Percentiles rank a stretch among this genome's conserved stretches.
Conservation (phyloP, 345 rosid species). For the Citrus maxima region DNA sequence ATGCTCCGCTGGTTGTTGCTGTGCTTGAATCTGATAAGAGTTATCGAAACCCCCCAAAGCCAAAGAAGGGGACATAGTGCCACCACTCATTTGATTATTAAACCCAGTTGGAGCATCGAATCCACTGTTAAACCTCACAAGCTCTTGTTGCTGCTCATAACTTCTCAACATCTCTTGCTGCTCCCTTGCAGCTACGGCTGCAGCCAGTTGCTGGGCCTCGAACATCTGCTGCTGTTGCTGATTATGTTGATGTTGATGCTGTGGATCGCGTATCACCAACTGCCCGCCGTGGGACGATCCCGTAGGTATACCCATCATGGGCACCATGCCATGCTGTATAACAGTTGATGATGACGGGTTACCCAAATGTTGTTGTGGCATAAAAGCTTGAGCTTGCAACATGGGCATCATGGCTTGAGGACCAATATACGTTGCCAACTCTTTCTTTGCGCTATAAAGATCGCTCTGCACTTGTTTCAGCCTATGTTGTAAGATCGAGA, state of each 20-base stretch:
- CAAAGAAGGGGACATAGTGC: conserved; percentile 46
- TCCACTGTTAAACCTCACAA: conserved; percentile 36
- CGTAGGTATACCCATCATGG: conserved; percentile 50
- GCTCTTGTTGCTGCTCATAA: conserved; percentile 49
- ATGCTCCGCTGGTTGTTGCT: conserved; percentile 23
- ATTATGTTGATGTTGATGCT: conserved; percentile 31
- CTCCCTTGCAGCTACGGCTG: conserved; percentile 55
- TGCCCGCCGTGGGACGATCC: conserved; percentile 25
- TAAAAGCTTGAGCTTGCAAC: conserved; percentile 24
- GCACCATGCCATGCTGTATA: conserved; percentile 31
- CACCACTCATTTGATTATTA: conserved; percentile 29
- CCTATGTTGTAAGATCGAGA: conserved; percentile 65
- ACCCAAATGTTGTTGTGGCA: conserved; percentile 32
- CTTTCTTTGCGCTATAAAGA: conserved; percentile 51
- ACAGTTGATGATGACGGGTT: conserved; percentile 35
- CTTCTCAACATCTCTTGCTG: conserved; percentile 58
- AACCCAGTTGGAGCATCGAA: conserved; percentile 36
- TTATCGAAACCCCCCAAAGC: conserved; percentile 53
- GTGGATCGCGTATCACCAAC: conserved; percentile 36
- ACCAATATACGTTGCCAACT: conserved; percentile 50
- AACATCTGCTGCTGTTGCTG: conserved; percentile 50
- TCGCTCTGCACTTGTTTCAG: conserved; percentile 51
- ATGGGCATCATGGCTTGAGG: conserved; percentile 49
- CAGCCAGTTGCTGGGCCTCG: conserved; percentile 62
- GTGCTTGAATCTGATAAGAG: conserved; percentile 49